Evolutionary conservation across 495 filamentous ascomycete species (phyloP).

Genomic region (Cenococcum geophilum): DNA sequence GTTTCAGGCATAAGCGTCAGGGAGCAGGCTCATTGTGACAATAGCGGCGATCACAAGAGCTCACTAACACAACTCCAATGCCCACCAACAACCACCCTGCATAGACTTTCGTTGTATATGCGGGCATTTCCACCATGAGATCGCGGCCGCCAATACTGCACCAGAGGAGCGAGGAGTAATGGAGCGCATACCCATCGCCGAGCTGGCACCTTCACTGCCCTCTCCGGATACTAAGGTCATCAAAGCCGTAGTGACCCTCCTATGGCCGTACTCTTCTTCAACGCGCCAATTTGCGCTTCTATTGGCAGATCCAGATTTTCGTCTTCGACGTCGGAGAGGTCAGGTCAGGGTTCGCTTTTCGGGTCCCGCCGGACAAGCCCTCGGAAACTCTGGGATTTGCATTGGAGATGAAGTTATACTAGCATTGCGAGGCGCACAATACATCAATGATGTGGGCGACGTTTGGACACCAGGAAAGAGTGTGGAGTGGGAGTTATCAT

Average conservation of each 20-base stretch:
- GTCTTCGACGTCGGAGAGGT: constrained; percentile 68
- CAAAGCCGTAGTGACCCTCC: constrained; percentile 67
- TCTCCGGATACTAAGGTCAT: constrained; percentile 39
- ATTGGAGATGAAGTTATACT: constrained; percentile 72
- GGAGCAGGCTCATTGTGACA: no score
- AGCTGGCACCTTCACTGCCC: constrained; percentile 53
- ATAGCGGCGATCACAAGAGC: background rate
- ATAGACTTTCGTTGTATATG: background rate
- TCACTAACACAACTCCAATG: background rate
- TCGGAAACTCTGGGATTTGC: constrained; percentile 58
- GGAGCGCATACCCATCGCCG: constrained; percentile 57
- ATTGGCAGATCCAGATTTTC: constrained; percentile 80
- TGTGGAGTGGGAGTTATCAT: constrained; percentile 68
- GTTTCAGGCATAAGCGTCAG: no score
- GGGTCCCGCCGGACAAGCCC: constrained; percentile 63
- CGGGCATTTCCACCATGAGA: background rate
- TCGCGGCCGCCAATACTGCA: background rate
- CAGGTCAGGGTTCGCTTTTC: constrained; percentile 77
- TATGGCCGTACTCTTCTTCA: constrained; percentile 86
- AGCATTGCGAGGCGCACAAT: constrained; percentile 54
- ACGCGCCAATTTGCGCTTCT: constrained; percentile 65
- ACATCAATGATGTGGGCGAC: constrained; percentile 41
- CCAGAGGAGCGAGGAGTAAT: constrained; percentile 16
- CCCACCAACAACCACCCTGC: background rate
- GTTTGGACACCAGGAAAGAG: constrained; percentile 57